Base-by-base conservation (phyloP, 257 asterid genomes). In the Haberlea rhodopensis region DNA sequence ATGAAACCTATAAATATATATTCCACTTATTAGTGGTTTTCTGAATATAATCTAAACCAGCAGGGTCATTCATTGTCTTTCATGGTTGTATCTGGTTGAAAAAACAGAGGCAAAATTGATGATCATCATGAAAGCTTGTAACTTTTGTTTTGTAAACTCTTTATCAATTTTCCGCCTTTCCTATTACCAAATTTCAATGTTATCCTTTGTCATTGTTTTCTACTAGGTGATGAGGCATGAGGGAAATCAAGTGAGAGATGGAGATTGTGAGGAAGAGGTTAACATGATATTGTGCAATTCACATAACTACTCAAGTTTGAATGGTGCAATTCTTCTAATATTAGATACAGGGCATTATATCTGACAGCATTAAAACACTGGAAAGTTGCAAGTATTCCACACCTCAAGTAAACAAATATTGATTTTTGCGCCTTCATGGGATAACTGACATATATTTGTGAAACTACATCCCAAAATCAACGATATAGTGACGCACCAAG, bases 321-420 rank as follows among this genome's bases (percentile, higher is more conserved):
- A 9, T 10, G 45, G 45, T 34, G 16, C 27, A 64, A 29, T 22
- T 64, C 15, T 20, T 64, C 28, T 11, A 27, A 37, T 48, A 59
- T 60, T 60, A 11, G 61, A 28, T 43, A 59, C 34, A 22, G 9
- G 37, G n/a, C 49, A 67, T 45, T 46, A 29, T 34, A 29, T 34
- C 22, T 27, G 46, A 40, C 19, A 11, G 15, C 11, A 29, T 24
- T 21, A 5, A 28, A 46, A 46, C 28, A 57, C 29, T 60, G 16
- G 43, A 34, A 32, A 53, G 26, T 53, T 2, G 16, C 65, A 62
- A 32, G 23, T 13, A 5, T 22, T 53, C 26, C 55, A 45, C 32
- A 62, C 26, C 20, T 62, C 9, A 21, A 6, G 54, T 11, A 19
- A 54, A 54, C 40, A 48, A 15, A 6, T 21, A 53, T 15, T 18